Evolutionary conservation across 768 basidiomycete genomes (phyloP).

Genomic region (Mycena sanguinolenta): DNA sequence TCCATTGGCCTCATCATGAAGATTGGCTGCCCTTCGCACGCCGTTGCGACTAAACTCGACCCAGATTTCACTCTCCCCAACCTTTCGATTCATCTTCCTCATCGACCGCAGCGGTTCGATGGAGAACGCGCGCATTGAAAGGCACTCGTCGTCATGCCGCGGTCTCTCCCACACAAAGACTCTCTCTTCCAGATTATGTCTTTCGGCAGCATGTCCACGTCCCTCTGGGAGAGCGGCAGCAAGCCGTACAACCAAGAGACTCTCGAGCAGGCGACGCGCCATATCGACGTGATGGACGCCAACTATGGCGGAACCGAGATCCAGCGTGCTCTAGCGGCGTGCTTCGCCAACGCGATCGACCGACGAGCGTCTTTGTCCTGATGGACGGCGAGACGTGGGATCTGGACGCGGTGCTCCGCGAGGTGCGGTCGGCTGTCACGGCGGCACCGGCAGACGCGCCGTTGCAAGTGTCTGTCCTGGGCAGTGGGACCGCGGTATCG

Average conservation of each 20-base stretch:
- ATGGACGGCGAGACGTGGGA: slow-evolving; percentile 57
- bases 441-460: slow-evolving; percentile 39
- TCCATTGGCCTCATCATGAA: slow-evolving; percentile 30
- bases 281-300: slow-evolving; percentile 47
- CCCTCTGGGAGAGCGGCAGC: slow-evolving; percentile 50
- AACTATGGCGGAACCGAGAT: slow-evolving; percentile 59
- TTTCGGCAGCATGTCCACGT: slow-evolving; percentile 46
- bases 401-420: slow-evolving; percentile 23
- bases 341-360: slow-evolving; percentile 45
- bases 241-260: slow-evolving; percentile 39
- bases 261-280: slow-evolving; percentile 46
- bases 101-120: slow-evolving; percentile 63
- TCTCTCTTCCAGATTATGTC: slow-evolving; percentile 59
- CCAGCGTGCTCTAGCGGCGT: slow-evolving; percentile 45
- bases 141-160: slow-evolving; percentile 56
- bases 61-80: slow-evolving; percentile 34
- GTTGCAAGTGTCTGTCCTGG: slow-evolving; percentile 59
- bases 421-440: slow-evolving; percentile 39
- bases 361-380: slow-evolving; percentile 58
- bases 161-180: slow-evolving; percentile 49
- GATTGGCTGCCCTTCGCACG: slow-evolving; percentile 35
- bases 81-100: slow-evolving; percentile 55
- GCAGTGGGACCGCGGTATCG: slow-evolving; percentile 56
- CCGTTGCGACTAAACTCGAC: slow-evolving; percentile 36
- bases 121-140: slow-evolving; percentile 44